Base-by-base conservation (phyloP, 2,329 filamentous ascomycete species). In the Cytospora paraplurivora region DNA sequence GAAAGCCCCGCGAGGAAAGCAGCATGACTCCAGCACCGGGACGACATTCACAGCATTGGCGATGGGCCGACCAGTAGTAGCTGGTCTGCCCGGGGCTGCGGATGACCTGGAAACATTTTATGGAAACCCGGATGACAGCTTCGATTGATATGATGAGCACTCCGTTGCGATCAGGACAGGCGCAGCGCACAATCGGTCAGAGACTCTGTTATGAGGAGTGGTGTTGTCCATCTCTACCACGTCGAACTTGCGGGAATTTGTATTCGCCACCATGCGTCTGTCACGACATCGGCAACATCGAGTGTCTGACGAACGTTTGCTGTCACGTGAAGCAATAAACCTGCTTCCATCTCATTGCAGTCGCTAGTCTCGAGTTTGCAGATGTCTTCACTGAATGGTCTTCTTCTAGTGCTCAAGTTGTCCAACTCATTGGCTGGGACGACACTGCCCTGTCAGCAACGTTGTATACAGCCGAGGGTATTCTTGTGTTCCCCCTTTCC, bases 21-120 rank as follows among this genome's bases (percentile, higher is more conserved):
- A 47, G 32, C 54, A 63, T 41, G 61, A 63, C 37, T 63, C 61
- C 33, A 63, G 49, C 54, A 59, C 54, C 5, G 54, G 50, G 17
- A 53, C 44, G 38, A 59, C 61, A 11, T 35, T 35, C 27, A 32
- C n/a, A 12, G n/a, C 33, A 2, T 21, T 61, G 44, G 3, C 17
- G 19, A 44, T 19, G 32, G 34, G 37, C 19, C 7, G 11, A n/a
- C 51, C 15, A 47, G 44, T 11, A 27, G 19, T 13, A 33, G 34
- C 34, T 33, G 56, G 27, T 33, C 50, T 13, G 10, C 21, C 51
- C 33, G 38, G 37, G 13, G 38, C n/a, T 8, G 37, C 34, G 11
- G 19, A n/a, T 10, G 51, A 61, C n/a, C 6, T 61, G 38, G 51
- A 61, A 21, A 61, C 59, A 47, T 50, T 38, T 1, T 19, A 13